Evolutionary conservation across 805 yeast species (phyloP).

Genomic region (Yamadazyma nakazawae): DNA sequence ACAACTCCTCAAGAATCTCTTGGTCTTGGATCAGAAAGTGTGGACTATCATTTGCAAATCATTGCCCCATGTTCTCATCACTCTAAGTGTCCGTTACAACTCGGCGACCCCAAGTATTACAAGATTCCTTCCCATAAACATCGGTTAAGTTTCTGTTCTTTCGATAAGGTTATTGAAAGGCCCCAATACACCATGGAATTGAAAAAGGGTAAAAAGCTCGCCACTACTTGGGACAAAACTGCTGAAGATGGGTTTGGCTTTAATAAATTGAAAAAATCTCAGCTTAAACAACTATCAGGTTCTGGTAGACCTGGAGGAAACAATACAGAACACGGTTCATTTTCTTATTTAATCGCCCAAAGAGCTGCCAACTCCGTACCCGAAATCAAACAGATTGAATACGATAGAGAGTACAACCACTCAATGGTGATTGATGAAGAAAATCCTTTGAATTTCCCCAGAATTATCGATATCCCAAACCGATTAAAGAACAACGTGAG

Average conservation of each 20-base stretch:
- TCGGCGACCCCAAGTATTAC: slow-evolving; percentile 67
- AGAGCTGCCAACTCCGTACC: slow-evolving; percentile 47
- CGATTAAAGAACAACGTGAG: slow-evolving; percentile 81
- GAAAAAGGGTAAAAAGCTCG: slow-evolving; percentile 74
- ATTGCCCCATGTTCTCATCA: slow-evolving; percentile 93
- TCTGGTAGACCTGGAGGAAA: slow-evolving; percentile 76
- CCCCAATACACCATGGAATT: slow-evolving; percentile 81
- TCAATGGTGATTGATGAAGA: slow-evolving; percentile 18
- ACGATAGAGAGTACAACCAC: slow-evolving; percentile 26
- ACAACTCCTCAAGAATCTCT: slow-evolving; percentile 12
- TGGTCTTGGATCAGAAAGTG: slow-evolving; percentile 19
- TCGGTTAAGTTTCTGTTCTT: slow-evolving; percentile 71
- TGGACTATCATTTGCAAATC: slow-evolving; percentile 55
- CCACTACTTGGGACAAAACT: slow-evolving; percentile 66
- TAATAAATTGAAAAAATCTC: slow-evolving; percentile 28
- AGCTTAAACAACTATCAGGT: slow-evolving; percentile 48
- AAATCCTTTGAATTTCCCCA: slow-evolving; percentile 54
- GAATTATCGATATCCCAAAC: slow-evolving; percentile 67
- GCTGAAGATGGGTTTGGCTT: slow-evolving; percentile 54
- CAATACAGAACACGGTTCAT: slow-evolving; percentile 68
- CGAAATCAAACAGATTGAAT: slow-evolving; percentile 40
- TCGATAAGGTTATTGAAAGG: slow-evolving; percentile 65
- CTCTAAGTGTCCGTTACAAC: slow-evolving; percentile 79
- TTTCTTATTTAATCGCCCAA: slow-evolving; percentile 69
- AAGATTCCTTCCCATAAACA: slow-evolving; percentile 52